Conservation (phyloP, 2,329 filamentous ascomycete species). For the Pseudopyricularia javanii region DNA sequence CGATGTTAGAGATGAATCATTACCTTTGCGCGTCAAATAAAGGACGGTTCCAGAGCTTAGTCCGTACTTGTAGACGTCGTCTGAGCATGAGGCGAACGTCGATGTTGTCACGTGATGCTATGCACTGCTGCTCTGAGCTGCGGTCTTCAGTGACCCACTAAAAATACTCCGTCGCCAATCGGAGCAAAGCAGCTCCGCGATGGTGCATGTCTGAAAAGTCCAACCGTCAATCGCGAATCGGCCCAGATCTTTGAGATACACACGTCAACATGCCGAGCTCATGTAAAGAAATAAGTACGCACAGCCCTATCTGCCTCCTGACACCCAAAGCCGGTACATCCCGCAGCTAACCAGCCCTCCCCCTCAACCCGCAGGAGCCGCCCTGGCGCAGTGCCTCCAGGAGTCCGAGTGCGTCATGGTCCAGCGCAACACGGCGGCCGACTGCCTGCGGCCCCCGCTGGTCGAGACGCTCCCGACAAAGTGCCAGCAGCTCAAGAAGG, state of each 20-base stretch:
- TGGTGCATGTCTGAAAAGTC: neutral
- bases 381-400: slow-evolving; percentile 88
- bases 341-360: slow-evolving; percentile 1
- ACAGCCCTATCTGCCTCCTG: neutral
- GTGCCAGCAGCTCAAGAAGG: slow-evolving; percentile 88
- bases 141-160: too few species aligned
- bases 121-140: too few species aligned
- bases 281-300: slow-evolving; percentile 89
- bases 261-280: slow-evolving; percentile 63
- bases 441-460: slow-evolving; percentile 78
- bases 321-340: neutral
- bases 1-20: neutral
- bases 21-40: too few species aligned
- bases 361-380: slow-evolving; percentile 51
- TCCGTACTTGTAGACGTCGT: too few species aligned
- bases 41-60: too few species aligned
- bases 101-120: too few species aligned
- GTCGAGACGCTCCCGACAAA: slow-evolving; percentile 69
- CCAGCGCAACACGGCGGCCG: slow-evolving; percentile 71
- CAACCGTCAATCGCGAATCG: neutral
- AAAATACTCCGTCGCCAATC: too few species aligned
- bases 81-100: too few species aligned
- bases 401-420: slow-evolving; percentile 95
- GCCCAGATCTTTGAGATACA: neutral
- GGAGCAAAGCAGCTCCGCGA: neutral